phyloP scores from a whole-genome alignment of 495 filamentous ascomycete species.

The Pyrenula aspistea region DNA sequence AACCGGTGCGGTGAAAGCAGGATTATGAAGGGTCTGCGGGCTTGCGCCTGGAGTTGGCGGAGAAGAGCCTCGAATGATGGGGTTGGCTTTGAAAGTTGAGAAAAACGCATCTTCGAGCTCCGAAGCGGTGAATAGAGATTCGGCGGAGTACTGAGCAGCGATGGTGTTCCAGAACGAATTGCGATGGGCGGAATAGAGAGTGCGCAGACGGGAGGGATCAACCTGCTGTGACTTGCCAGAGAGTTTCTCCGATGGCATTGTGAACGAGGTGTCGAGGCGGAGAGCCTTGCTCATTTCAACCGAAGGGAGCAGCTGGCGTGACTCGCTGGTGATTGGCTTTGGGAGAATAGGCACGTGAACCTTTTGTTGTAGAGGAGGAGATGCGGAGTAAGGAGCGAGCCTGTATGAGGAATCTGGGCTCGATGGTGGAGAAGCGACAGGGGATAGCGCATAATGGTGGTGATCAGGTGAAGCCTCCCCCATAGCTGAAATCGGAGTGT shows the following conservation, averaged over 20 bases:
- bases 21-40: conserved; percentile 1
- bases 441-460: conserved; percentile 16
- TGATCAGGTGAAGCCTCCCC: conserved; percentile 12
- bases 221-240: conserved; percentile 23
- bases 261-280: conserved; percentile 14
- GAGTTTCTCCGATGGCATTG: conserved; percentile 26
- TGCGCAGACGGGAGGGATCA: conserved; percentile 54
- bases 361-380: conserved; percentile 20
- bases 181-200: conserved; percentile 57
- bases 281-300: conserved; percentile 9
- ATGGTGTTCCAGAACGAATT: conserved; percentile 61
- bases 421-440: conserved; percentile 31
- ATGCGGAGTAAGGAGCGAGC: conserved; percentile 1
- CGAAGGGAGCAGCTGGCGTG: conserved; percentile 11
- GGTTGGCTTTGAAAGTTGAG: background rate
- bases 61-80: background rate
- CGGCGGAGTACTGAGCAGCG: conserved; percentile 49
- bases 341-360: conserved; percentile 44
- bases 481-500: conserved; percentile 13
- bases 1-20: background rate
- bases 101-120: conserved; percentile 51
- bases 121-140: conserved; percentile 45
- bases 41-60: conserved; percentile 8
- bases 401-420: conserved; percentile 23
- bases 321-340: conserved; percentile 38